Conservation (phyloP, 345 rosid genomes). For the Balakata baccata region DNA sequence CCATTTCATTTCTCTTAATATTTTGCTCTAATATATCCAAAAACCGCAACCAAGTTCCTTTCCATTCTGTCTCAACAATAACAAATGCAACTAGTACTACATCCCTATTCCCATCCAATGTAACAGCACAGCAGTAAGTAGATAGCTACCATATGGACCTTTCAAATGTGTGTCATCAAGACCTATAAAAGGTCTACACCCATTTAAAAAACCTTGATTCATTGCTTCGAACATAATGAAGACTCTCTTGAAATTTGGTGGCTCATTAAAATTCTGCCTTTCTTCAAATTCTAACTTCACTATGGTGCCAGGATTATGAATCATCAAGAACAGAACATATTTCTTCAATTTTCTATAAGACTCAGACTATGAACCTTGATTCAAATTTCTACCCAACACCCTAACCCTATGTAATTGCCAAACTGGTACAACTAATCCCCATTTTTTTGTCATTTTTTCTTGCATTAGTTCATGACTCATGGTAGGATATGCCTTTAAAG, state of each 20-base stretch:
- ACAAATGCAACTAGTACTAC: not conserved
- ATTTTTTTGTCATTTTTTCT: not conserved
- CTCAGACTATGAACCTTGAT: not conserved
- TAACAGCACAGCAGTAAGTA: not conserved
- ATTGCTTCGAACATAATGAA: not conserved
- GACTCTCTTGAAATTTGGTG: not conserved
- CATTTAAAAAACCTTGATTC: not conserved
- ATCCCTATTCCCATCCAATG: not conserved
- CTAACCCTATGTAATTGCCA: not conserved
- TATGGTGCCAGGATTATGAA: no score
- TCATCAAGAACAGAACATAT: not conserved
- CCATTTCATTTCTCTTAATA: no score
- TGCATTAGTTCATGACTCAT: not conserved
- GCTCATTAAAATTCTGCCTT: not conserved
- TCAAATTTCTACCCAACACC: not conserved
- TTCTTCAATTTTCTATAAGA: not conserved
- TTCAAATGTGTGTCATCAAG: not conserved
- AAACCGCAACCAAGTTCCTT: no score
- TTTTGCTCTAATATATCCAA: no score
- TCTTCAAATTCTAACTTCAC: not conserved
- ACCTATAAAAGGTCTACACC: not conserved
- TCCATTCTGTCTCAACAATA: not conserved
- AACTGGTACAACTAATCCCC: not conserved
- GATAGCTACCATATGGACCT: not conserved
- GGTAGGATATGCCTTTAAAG: not conserved